phyloP scores from a whole-genome alignment of 257 asterid species.

The Capsicum rhomboideum region DNA sequence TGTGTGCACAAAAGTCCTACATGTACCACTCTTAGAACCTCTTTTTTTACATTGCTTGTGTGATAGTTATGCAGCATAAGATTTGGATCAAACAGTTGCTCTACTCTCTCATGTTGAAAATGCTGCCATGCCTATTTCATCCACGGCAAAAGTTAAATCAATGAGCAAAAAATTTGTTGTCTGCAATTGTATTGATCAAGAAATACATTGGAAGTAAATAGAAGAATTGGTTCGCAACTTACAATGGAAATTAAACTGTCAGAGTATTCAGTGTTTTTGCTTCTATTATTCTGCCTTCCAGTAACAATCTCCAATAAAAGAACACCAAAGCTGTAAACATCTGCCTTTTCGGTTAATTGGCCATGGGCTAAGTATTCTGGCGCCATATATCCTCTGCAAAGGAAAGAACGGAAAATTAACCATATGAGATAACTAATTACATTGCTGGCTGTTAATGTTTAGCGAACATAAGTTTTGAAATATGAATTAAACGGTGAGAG shows the following conservation, averaged over 20 bases:
- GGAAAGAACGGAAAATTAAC: neutral
- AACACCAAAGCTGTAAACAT: slow-evolving; percentile 60
- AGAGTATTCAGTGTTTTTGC: slow-evolving; percentile 40
- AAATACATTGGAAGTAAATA: neutral
- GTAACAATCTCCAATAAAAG: slow-evolving; percentile 61
- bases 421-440: neutral
- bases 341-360: slow-evolving; percentile 22
- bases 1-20: slow-evolving; percentile 68
- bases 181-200: neutral
- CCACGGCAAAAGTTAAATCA: neutral
- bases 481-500: neutral
- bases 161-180: neutral
- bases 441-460: neutral
- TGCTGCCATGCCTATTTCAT: slow-evolving; percentile 52
- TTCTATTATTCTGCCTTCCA: slow-evolving; percentile 52
- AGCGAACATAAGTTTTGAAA: neutral
- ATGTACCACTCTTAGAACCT: slow-evolving; percentile 46
- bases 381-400: slow-evolving; percentile 27
- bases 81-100: slow-evolving; percentile 56
- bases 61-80: slow-evolving; percentile 36
- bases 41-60: slow-evolving; percentile 16
- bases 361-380: slow-evolving; percentile 25
- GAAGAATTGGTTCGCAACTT: slow-evolving; percentile 10
- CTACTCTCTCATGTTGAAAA: slow-evolving; percentile 40
- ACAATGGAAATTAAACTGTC: slow-evolving; percentile 52